Evolutionary conservation across 2,329 filamentous ascomycete species (phyloP), one percentile per base, ranked within the genome.

Genomic region (Scedosporium dehoogii): DNA sequence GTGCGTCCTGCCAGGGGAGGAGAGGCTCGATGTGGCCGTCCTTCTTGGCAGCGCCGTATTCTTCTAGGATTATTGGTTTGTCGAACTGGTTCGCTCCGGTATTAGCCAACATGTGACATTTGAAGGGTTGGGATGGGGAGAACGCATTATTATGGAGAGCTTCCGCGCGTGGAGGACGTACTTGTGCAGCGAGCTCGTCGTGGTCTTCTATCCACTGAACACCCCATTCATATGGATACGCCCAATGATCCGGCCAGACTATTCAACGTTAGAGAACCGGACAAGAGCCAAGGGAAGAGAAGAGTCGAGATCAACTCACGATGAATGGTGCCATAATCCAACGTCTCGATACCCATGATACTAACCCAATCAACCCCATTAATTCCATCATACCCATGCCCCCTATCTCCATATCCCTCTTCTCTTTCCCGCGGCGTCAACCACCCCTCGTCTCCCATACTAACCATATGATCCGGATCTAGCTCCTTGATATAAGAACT

Each of bases 401-500:
- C 38, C 27, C 25, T 42, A 58, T 58, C 56, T 41, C 56, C 56
- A 10, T 55, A 55, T 1, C 51, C 51, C 12, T 55, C 18, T 14
- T 41, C 56, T 58, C 56, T 42, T n/a, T 58, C 56, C 10, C 56
- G 27, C 1, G 56, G 56, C 27, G 56, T 42, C 16, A 58, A 25
- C 56, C 56, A 58, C 3, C 75, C 75, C 62, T 77, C 86, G 65
- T 88, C 85, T 16, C 86, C 85, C 21, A 85, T 77, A 0, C 81
- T 80, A 48, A 88, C 84, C 77, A 88, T 80, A 70, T 87, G 86
- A 57, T 78, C 70, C 1, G 77, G 66, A 68, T 88, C 86, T 5
- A 88, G 72, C 3, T 76, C 79, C 70, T 87, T 87, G 70, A 89
- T 82, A 67, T 85, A 88, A 7, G 76, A 72, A 27, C 81, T 85